These are phyloP conservation scores for Lycium ferocissimum DNA, from an alignment of 257 asterid genomes.

Conservation along the genomic window DNA sequence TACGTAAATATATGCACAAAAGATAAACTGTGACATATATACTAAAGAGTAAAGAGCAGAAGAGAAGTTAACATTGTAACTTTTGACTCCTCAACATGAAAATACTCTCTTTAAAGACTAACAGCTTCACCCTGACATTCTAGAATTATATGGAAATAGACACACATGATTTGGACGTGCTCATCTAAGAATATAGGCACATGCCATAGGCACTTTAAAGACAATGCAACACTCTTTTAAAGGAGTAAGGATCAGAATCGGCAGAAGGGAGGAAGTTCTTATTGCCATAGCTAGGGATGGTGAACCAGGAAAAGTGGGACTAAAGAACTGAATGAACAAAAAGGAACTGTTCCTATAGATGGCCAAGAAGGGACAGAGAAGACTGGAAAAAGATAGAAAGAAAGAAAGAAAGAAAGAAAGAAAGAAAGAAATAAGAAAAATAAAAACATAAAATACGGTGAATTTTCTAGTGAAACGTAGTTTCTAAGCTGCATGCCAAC, in stretches of 20 bases:
- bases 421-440: neutral
- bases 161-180: neutral
- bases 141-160: neutral
- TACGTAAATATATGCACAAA: constrained; percentile 10
- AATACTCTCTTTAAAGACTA: neutral
- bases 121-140: neutral
- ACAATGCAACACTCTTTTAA: neutral
- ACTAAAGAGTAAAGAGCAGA: neutral
- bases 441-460: too few species aligned
- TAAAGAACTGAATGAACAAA: constrained; percentile 6
- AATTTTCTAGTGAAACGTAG: too few species aligned
- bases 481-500: too few species aligned
- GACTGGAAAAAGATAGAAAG: neutral
- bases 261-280: neutral
- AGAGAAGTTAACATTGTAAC: neutral
- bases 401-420: neutral
- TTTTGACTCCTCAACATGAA: constrained; percentile 23
- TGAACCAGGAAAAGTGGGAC: constrained; percentile 6
- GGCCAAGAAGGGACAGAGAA: neutral
- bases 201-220: neutral
- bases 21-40: neutral
- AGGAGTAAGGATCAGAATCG: neutral
- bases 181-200: constrained; percentile 1
- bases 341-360: neutral
- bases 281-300: constrained; percentile 1